phyloP scores from a whole-genome alignment of 495 filamentous ascomycete species.

The Penicillium cosmopolitanum region DNA sequence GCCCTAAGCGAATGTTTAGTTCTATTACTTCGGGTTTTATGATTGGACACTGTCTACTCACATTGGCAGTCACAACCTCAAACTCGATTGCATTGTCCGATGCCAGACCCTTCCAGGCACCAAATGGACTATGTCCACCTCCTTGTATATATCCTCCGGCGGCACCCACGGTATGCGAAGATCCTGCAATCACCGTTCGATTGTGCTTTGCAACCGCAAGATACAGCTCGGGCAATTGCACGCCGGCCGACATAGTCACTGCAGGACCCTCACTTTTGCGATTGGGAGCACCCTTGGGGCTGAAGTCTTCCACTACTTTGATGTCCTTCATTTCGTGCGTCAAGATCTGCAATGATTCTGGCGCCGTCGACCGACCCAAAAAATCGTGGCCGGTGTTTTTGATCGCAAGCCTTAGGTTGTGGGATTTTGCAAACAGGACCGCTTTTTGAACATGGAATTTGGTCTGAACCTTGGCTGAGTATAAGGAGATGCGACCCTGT shows the following conservation, averaged over 20 bases:
- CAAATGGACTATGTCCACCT: conserved; percentile 56
- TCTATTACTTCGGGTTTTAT: background rate
- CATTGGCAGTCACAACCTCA: conserved; percentile 40
- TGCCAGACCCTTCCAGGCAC: conserved; percentile 36
- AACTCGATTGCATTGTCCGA: conserved; percentile 43
- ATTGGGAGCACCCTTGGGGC: conserved; percentile 20
- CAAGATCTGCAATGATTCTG: conserved; percentile 56
- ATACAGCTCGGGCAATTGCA: conserved; percentile 53
- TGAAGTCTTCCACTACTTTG: conserved; percentile 33
- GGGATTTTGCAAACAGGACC: conserved; percentile 25
- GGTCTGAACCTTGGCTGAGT: conserved; percentile 41
- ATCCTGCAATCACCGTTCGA: conserved; percentile 22
- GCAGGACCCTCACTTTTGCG: conserved; percentile 30
- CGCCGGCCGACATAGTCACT: conserved; percentile 57
- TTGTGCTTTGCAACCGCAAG: conserved; percentile 28
- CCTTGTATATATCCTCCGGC: conserved; percentile 59
- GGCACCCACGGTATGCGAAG: conserved; percentile 26
- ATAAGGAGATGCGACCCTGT: conserved; percentile 40
- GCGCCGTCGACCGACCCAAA: conserved; percentile 55
- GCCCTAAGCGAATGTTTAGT: conserved; percentile 35
- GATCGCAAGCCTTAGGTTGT: conserved; percentile 53
- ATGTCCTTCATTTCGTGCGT: conserved; percentile 54
- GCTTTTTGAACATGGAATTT: conserved; percentile 42
- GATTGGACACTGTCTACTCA: conserved; percentile 21
- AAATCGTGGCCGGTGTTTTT: conserved; percentile 63